A percentile compares a stretch with the other conserved stretches of the same genome.
phyloP scores from a whole-genome alignment of 2,329 filamentous ascomycete genomes.

The Dactylellina haptotyla region DNA sequence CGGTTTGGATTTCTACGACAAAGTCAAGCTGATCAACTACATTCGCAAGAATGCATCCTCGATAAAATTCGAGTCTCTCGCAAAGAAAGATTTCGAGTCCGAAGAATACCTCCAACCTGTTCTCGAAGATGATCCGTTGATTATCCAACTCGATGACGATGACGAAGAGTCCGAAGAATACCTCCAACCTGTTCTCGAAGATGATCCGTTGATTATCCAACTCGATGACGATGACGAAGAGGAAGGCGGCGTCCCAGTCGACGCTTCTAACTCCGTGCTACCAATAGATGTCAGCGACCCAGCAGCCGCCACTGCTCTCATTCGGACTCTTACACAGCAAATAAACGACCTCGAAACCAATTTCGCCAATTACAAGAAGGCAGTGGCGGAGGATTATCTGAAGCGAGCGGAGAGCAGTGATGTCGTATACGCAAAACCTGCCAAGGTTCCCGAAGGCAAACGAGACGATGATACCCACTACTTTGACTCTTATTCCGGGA shows the following conservation, averaged over 20 bases:
- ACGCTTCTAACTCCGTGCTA: constrained; percentile 57
- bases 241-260: constrained; percentile 54
- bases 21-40: constrained; percentile 66
- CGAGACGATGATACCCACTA: constrained; percentile 70
- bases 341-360: constrained; percentile 61
- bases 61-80: constrained; percentile 61
- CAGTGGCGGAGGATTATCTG: constrained; percentile 61
- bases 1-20: constrained; percentile 64
- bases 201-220: constrained; percentile 87
- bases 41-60: constrained; percentile 61
- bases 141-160: constrained; percentile 84
- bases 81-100: constrained; percentile 70
- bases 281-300: constrained; percentile 56
- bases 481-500: constrained; percentile 74
- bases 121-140: constrained; percentile 85
- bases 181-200: constrained; percentile 83
- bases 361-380: constrained; percentile 62
- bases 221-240: constrained; percentile 75
- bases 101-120: constrained; percentile 85
- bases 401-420: constrained; percentile 60
- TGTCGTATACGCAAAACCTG: constrained; percentile 66
- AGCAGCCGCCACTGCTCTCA: constrained; percentile 63
- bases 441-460: constrained; percentile 59
- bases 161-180: constrained; percentile 68
- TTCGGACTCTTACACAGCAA: constrained; percentile 62